Percentiles rank a stretch among this genome's conserved stretches.
Conservation (phyloP, 108 stramenopile genomes). For the Bacterosira constricta region DNA sequence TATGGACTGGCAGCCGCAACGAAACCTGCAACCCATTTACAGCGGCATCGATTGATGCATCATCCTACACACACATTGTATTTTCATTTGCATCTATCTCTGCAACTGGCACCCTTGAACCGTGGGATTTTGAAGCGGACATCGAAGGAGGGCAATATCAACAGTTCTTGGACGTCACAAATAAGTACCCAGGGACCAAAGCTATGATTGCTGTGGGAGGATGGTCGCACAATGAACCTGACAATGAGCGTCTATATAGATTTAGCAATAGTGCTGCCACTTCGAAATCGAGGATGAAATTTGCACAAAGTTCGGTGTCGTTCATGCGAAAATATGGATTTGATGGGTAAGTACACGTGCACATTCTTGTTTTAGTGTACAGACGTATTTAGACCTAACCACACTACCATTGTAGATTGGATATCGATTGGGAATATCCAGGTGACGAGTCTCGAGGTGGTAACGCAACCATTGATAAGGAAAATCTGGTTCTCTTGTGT, state of each 20-base stretch:
- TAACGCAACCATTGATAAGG: slow-evolving; percentile 25
- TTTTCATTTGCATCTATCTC: slow-evolving; percentile 48
- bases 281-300: slow-evolving; percentile 28
- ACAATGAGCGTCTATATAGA: slow-evolving; percentile 44
- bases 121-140: slow-evolving; percentile 43
- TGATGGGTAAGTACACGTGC: slow-evolving; percentile 21
- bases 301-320: slow-evolving; percentile 43
- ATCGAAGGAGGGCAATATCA: slow-evolving; percentile 32
- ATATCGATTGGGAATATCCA: slow-evolving; percentile 54
- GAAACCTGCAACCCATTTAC: slow-evolving; percentile 42
- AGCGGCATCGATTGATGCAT: slow-evolving; percentile 44
- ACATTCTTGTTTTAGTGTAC: no score
- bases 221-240: slow-evolving; percentile 53
- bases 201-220: slow-evolving; percentile 45
- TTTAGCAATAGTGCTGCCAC: slow-evolving; percentile 34
- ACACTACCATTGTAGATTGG: slow-evolving; percentile 10
- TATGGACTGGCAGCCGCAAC: slow-evolving; percentile 11
- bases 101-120: slow-evolving; percentile 26
- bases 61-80: slow-evolving; percentile 48
- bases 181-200: slow-evolving; percentile 30
- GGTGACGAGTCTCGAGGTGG: slow-evolving; percentile 48
- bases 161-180: slow-evolving; percentile 28
- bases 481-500: slow-evolving; percentile 44
- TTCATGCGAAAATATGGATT: slow-evolving; percentile 43
- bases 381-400: no score